Evolutionary conservation across 148 eudicot species (phyloP), one percentile per base, ranked within the genome.

Genomic region (Silene conica): DNA sequence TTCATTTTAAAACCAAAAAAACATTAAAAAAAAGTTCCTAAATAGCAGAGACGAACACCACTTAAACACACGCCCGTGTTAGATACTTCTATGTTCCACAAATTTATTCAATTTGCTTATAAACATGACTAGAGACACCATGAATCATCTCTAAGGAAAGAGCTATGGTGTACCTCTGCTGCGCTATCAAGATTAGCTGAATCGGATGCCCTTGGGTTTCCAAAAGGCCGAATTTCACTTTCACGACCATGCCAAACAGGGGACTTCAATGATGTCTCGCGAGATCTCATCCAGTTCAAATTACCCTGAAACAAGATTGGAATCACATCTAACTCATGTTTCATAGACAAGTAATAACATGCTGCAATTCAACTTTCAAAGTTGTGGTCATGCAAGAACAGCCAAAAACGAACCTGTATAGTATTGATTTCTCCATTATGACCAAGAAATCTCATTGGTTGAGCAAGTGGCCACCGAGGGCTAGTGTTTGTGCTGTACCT

Each of bases 401-500:
- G 11, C 69, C 64, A 72, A 80, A 84, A 65, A 46, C 77, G 60
- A 80, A 95, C 99, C 99, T 95, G 99, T 83, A 95, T 87, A 65
- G 99, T 95, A 80, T 95, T 95, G 76, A 95, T 95, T 86, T 95
- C 99, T 80, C 99, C 99, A 84, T 95, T 95, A 75, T 95, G 99
- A 80, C 99, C 99, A 74, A 95, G 94, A 67, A 95, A 92, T 86
- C 99, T 92, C 99, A 95, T 95, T 69, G 99, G 99, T 81, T 95
- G 99, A 26, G 99, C 99, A 78, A 95, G 94, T 64, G 99, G 99
- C 99, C 99, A 95, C 81, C 97, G 85, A 23, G 99, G 99, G 83
- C 92, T 95, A 25, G 99, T 95, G 77, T 95, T 95, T 76, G 99
- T 95, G 83, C 99, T 95, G 87, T 82, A 95, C 80, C 99, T 90